Base-by-base conservation (phyloP, 306 rosid genomes). In the Cicer cuneatum region DNA sequence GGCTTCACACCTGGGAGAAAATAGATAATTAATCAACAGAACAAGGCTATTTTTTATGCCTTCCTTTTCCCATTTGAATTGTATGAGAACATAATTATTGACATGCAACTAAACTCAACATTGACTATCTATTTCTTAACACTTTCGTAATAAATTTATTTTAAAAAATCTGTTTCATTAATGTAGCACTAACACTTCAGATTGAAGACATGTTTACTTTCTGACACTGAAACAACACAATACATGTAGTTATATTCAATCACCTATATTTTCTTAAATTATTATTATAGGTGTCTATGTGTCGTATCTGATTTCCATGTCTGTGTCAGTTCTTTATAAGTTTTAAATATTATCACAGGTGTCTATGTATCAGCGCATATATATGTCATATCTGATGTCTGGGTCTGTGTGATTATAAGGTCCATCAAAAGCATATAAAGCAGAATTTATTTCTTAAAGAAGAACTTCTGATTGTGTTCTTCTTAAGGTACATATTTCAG, bases 1-100 rank as follows among this genome's bases (percentile, higher is more conserved):
- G 59, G 87, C 93, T 77, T 92, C 96, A 70, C 96, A 89, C 96
- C 96, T 92, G 86, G 61, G 8, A 69, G 57, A 71, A 81, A 47
- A 60, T 7, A 49, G n/a, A 71, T 45, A 39, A 40, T 66, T 15
- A 56, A 21, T 49, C 71, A 63, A 64, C 38, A 49, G 53, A 66
- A 21, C 7, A 54, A 64, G 75, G 59, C 45, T 43, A 51, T 35
- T 19, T 18, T 15, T 33, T 8, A 42, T 21, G n/a, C 37, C 8
- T 19, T 3, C 46, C 11, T 15, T 58, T 77, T 47, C 63, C 13
- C n/a, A 69, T 68, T 58, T 57, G 16, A 63, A 15, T 41, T 3
- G 21, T 18, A 41, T 8, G 66, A 19, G 16, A 41, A 54, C 5
- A 1, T 40, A 13, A 57, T 43, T 7, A 59, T 10, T 45, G 46